A percentile compares a stretch with the other conserved stretches of the same genome.
These are phyloP conservation scores for Xylaria cubensis DNA, from an alignment of 495 filamentous ascomycete genomes.

Conservation along the genomic window DNA sequence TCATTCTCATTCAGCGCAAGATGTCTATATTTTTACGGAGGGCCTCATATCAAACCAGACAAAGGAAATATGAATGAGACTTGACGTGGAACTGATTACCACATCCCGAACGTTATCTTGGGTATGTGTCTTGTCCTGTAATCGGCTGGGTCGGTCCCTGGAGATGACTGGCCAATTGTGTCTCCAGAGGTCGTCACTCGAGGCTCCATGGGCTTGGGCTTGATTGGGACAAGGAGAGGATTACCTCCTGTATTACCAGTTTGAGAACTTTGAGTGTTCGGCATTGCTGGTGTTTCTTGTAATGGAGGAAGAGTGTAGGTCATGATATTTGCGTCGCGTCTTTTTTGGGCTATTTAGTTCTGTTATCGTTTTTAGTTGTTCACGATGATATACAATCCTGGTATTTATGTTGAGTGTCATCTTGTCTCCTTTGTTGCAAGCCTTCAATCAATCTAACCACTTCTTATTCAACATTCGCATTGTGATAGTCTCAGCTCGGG, in stretches of 20 bases:
- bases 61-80: neutral
- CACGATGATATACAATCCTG: neutral
- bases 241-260: neutral
- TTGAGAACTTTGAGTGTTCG: neutral
- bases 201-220: neutral
- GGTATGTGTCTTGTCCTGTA: neutral
- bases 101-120: neutral
- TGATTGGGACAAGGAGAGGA: neutral
- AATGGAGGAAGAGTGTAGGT: neutral
- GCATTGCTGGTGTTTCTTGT: neutral
- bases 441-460: neutral
- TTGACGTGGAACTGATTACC: neutral
- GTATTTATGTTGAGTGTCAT: neutral
- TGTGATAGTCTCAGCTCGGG: neutral
- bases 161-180: neutral
- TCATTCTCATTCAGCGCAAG: neutral
- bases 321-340: neutral
- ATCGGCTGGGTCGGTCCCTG: neutral
- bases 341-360: neutral
- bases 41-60: neutral
- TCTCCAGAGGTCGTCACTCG: neutral
- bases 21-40: neutral
- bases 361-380: neutral
- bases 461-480: neutral
- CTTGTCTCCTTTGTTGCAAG: neutral